Conservation (phyloP, 2,329 filamentous ascomycete genomes). For the Fusarium sarcochroum region DNA sequence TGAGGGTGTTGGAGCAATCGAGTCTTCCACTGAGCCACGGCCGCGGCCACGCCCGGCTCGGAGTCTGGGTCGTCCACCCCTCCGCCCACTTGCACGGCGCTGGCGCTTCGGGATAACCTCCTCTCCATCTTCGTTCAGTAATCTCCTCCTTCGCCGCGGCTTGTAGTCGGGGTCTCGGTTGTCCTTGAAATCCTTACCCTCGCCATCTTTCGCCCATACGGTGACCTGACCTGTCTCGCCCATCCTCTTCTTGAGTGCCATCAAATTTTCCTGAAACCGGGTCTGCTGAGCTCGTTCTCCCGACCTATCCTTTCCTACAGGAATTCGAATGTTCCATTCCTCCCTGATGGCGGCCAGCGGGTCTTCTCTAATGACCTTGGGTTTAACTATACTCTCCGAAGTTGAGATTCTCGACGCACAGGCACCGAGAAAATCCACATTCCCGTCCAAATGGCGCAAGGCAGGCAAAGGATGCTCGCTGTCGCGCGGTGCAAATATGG, state of each 20-base stretch:
- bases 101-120: conserved; percentile 42
- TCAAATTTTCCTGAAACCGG: conserved; percentile 75
- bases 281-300: conserved; percentile 64
- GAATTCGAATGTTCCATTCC: conserved; percentile 62
- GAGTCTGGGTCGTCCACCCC: conserved; percentile 42
- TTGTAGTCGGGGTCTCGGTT: conserved; percentile 58
- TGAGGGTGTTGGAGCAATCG: conserved; percentile 14
- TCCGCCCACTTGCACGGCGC: conserved; percentile 35
- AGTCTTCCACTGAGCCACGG: conserved; percentile 10
- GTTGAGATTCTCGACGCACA: conserved; percentile 79
- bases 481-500: conserved; percentile 74
- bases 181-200: conserved; percentile 59
- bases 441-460: conserved; percentile 66
- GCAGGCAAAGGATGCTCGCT: conserved; percentile 65
- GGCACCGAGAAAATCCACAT: conserved; percentile 80
- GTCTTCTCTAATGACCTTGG: conserved; percentile 56
- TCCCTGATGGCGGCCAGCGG: conserved; percentile 57
- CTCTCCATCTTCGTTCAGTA: conserved; percentile 48
- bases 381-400: conserved; percentile 71
- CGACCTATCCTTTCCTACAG: conserved; percentile 60
- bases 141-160: conserved; percentile 49
- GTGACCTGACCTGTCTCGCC: conserved; percentile 77
- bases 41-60: conserved; percentile 35
- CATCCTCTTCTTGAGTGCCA: conserved; percentile 73
- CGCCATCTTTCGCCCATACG: conserved; percentile 65